These are phyloP conservation scores for Pseudogymnoascus verrucosus DNA, from an alignment of 2,329 filamentous ascomycete genomes.

Conservation along the genomic window DNA sequence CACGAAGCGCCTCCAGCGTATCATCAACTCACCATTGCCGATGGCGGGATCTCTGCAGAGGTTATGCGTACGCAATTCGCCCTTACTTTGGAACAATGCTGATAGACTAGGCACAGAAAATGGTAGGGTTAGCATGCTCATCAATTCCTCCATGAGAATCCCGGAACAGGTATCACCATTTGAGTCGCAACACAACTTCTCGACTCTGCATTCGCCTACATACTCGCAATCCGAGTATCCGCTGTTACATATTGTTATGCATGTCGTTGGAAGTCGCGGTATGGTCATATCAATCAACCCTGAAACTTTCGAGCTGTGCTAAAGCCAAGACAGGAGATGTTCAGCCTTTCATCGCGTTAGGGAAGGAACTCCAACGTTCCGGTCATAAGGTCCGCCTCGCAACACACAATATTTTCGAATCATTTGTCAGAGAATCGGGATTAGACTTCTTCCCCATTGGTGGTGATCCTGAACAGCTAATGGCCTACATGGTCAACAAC, in stretches of 20 bases:
- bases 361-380: slow-evolving; percentile 39
- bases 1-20: background rate
- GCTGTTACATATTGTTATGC: slow-evolving; percentile 40
- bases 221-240: background rate
- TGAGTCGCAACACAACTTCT: background rate
- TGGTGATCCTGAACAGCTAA: slow-evolving; percentile 62
- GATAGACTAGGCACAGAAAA: background rate
- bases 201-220: background rate
- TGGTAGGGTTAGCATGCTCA: background rate
- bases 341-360: slow-evolving; percentile 51
- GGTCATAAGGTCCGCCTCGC: slow-evolving; percentile 49
- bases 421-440: slow-evolving; percentile 42
- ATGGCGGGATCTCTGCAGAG: background rate
- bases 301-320: background rate
- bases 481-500: slow-evolving; percentile 63
- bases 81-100: background rate
- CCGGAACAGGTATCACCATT: background rate
- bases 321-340: slow-evolving; percentile 43
- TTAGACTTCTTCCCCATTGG: slow-evolving; percentile 54
- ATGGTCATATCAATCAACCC: slow-evolving; percentile 16
- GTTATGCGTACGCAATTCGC: background rate
- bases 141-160: background rate
- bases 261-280: slow-evolving; percentile 38
- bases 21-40: background rate
- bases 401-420: slow-evolving; percentile 46